phyloP scores from a whole-genome alignment of 768 basidiomycete genomes.

The Lanmaoa pseudosensibilis region DNA sequence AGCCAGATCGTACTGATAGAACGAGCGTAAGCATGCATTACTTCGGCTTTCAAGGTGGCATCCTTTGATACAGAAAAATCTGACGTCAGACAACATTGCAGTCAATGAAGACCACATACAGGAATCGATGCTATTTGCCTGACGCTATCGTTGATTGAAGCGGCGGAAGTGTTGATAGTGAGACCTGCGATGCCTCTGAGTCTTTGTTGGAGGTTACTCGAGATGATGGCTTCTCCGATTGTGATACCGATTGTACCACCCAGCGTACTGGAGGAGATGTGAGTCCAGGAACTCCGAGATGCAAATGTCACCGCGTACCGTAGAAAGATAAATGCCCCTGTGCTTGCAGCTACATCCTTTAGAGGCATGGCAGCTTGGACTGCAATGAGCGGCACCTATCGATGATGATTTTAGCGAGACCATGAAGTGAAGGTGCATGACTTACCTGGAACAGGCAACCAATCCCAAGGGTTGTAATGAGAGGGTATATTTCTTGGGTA shows the following conservation, averaged over 20 bases:
- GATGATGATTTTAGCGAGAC: background rate
- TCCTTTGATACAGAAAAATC: constrained; percentile 23
- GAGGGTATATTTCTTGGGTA: constrained; percentile 32
- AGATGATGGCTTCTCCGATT: constrained; percentile 68
- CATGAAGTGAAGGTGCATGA: background rate
- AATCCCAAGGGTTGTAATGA: constrained; percentile 35
- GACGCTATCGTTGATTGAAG: constrained; percentile 49
- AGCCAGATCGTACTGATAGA: constrained; percentile 42
- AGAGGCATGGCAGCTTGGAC: constrained; percentile 49
- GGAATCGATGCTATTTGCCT: constrained; percentile 39
- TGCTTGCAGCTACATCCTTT: constrained; percentile 44
- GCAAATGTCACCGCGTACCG: constrained; percentile 18
- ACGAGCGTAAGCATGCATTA: constrained; percentile 39
- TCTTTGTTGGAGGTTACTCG: constrained; percentile 43
- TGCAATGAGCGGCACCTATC: constrained; percentile 33
- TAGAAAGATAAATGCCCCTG: constrained; percentile 37
- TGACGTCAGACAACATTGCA: constrained; percentile 7
- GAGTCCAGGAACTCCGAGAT: background rate
- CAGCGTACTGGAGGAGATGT: constrained; percentile 47
- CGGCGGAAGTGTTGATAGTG: constrained; percentile 41
- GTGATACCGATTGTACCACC: constrained; percentile 78
- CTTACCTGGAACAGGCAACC: constrained; percentile 38
- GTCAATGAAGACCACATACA: constrained; percentile 16
- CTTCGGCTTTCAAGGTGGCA: constrained; percentile 26
- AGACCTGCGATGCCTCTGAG: constrained; percentile 18